Percentiles rank a stretch among this genome's conserved stretches.
These are phyloP conservation scores for Chlamydomonas reinhardtii DNA, from an alignment of 163 green algal genomes.

Conservation along the genomic window DNA sequence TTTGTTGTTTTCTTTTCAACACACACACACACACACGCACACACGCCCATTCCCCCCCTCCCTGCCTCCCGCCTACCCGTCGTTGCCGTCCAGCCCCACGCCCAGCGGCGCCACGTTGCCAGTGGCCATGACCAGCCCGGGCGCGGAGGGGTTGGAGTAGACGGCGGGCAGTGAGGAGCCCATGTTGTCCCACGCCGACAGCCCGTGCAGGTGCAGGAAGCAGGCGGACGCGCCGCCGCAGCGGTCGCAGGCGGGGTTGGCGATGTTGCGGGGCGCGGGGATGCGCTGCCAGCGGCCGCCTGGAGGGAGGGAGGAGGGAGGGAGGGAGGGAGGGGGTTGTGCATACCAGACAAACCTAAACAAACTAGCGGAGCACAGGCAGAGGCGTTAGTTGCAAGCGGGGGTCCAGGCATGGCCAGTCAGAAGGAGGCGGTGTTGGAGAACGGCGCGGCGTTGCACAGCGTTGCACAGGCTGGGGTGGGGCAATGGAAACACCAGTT, in stretches of 20 bases:
- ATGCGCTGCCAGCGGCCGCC: slow-evolving; percentile 62
- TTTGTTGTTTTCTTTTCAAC: too few species aligned
- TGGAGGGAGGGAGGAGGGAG: neutral
- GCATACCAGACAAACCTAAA: too few species aligned
- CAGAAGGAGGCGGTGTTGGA: too few species aligned
- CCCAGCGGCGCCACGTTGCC: slow-evolving; percentile 86
- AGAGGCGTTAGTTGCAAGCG: too few species aligned
- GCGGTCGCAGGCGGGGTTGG: slow-evolving; percentile 75
- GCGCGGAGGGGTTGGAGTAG: slow-evolving; percentile 88
- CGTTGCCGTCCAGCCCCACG: slow-evolving; percentile 64
- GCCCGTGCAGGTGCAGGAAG: slow-evolving; percentile 80
- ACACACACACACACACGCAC: neutral
- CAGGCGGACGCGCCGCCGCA: slow-evolving; percentile 51
- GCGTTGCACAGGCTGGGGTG: too few species aligned
- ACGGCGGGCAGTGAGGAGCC: slow-evolving; percentile 73
- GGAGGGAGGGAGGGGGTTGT: neutral
- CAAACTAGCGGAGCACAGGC: too few species aligned
- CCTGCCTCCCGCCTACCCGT: slow-evolving; percentile 55
- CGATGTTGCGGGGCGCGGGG: slow-evolving; percentile 64
- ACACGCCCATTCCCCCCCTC: too few species aligned
- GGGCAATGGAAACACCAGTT: too few species aligned
- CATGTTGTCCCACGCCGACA: slow-evolving; percentile 77
- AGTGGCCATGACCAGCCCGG: slow-evolving; percentile 86
- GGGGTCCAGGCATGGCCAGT: too few species aligned
- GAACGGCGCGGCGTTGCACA: too few species aligned